Evolutionary conservation across 805 yeast genomes (phyloP), one percentile per base, ranked within the genome.

Genomic region (Kluyveromyces siamensis): DNA sequence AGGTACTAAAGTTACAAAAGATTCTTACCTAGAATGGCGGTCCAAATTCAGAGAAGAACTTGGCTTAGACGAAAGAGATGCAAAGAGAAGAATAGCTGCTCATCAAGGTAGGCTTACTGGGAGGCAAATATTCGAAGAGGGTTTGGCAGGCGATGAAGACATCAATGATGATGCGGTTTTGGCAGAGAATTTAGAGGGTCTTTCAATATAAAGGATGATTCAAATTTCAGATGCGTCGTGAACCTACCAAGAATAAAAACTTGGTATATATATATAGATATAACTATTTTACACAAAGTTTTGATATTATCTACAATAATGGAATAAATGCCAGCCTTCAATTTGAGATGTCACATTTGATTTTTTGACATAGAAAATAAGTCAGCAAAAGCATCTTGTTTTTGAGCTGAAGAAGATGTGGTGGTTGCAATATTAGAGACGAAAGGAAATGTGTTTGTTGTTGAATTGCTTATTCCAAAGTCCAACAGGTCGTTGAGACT

Each of bases 1-100:
- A 39, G 99, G 99, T 36, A 93, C 98, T 1, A 79, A 84, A 48
- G 96, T 91, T 6, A 91, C 97, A 1, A 68, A 66, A 14, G 95
- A 86, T 55, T 73, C 83, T n/a, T 91, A 78, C 63, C 61, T 63
- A 2, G 72, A 65, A 42, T 91, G 99, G 99, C 74, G 96, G 60
- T 48, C 50, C 2, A 71, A 67, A 46, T 90, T 93, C 66, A 74
- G 95, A 50, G 69, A 72, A 49, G 96, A 87, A 58, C 68, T 82
- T 77, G 79, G 81, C n/a, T 69, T 79, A 53, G 91, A 85, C 56
- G 75, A 76, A 44, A 72, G 80, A 54, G 75, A 79, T 48, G 67
- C 66, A 36, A 69, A 72, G 46, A 73, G 87, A 54, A 75, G 76
- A 51, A 65, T 69, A 37, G 63, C 62, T n/a, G 77, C 81, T 60